Conservation (phyloP, 352 stramenopile genomes). For the Aphanomyces euteiches region DNA sequence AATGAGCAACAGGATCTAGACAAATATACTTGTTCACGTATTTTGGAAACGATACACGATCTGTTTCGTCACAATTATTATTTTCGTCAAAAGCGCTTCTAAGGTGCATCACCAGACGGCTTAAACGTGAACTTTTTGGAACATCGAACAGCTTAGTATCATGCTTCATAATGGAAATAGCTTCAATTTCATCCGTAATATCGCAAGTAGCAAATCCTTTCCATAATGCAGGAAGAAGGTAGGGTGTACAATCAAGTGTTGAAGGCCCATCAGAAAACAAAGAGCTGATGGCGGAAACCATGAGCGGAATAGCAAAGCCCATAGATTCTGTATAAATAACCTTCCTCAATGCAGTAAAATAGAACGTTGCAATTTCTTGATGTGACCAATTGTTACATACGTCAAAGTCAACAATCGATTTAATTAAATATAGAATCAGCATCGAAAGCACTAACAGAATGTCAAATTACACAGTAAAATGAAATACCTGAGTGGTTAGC, state of each 20-base stretch:
- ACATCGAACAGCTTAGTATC: constrained; percentile 4
- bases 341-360: too few relatives aligned
- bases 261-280: neutral
- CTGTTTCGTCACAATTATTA: too few relatives aligned
- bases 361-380: neutral
- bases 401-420: constrained; percentile 1
- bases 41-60: neutral
- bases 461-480: neutral
- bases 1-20: neutral
- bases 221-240: constrained; percentile 3
- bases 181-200: neutral
- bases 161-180: neutral
- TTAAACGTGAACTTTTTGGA: neutral
- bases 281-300: neutral
- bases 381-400: neutral
- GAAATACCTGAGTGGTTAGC: neutral
- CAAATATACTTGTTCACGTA: neutral
- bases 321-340: too few relatives aligned
- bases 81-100: too few relatives aligned
- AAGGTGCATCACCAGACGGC: too few relatives aligned
- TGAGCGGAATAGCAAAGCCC: too few relatives aligned
- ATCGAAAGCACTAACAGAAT: neutral
- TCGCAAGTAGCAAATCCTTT: constrained; percentile 9
- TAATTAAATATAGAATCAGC: constrained; percentile 8
- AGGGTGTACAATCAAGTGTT: constrained; percentile 6